Evolutionary conservation across 2,329 filamentous ascomycete genomes (phyloP).

Genomic region (Achaetomium macrosporum): DNA sequence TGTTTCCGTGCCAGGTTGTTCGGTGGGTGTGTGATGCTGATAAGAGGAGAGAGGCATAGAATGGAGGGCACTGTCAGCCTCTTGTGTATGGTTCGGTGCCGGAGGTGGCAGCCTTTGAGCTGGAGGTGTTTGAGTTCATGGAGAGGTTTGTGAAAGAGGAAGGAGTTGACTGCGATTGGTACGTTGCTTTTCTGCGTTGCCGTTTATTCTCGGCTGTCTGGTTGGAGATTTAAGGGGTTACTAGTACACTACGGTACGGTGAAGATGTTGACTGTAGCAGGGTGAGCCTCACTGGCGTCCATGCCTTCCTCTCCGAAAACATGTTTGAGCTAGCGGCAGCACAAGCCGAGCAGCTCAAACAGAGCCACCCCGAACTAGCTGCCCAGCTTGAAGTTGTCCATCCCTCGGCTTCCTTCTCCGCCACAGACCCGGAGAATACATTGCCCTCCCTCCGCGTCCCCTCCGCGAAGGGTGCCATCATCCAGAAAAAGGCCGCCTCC

Average conservation of each 20-base stretch:
- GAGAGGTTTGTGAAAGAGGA: constrained; percentile 50
- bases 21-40: background rate
- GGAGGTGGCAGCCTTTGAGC: constrained; percentile 64
- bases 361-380: constrained; percentile 52
- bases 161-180: constrained; percentile 63
- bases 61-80: constrained; percentile 71
- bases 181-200: constrained; percentile 32
- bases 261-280: constrained; percentile 63
- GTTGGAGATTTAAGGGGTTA: constrained; percentile 29
- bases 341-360: constrained; percentile 46
- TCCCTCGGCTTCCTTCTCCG: constrained; percentile 15
- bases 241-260: constrained; percentile 27
- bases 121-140: constrained; percentile 60
- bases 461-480: constrained; percentile 55
- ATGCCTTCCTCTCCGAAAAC: constrained; percentile 53
- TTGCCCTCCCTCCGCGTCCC: constrained; percentile 51
- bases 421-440: constrained; percentile 24
- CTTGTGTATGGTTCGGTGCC: constrained; percentile 56
- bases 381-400: constrained; percentile 39
- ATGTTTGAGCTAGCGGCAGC: constrained; percentile 48
- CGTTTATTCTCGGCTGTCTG: constrained; percentile 32
- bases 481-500: constrained; percentile 59
- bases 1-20: background rate
- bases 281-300: constrained; percentile 37
- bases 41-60: constrained; percentile 35